Conservation (phyloP, 2,329 filamentous ascomycete genomes). For the Botrytis sinoallii region DNA sequence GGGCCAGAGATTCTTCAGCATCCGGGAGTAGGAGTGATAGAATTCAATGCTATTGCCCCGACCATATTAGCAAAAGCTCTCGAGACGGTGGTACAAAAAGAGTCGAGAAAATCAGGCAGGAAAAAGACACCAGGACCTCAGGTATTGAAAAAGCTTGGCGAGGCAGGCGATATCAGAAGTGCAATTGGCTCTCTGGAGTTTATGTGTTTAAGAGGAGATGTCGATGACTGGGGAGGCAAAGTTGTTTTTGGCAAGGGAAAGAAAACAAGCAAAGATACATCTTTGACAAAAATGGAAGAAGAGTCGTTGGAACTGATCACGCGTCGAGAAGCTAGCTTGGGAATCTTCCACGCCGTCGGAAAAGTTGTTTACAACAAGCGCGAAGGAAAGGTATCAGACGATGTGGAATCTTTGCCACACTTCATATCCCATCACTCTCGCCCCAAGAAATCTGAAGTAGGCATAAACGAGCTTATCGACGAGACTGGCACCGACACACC, state of each 20-base stretch:
- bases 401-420: constrained; percentile 55
- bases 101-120: constrained; percentile 74
- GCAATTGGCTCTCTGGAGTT: constrained; percentile 93
- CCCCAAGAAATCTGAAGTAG: constrained; percentile 62
- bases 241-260: constrained; percentile 58
- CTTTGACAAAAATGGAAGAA: constrained; percentile 70
- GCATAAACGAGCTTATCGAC: constrained; percentile 76
- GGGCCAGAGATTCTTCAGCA: constrained; percentile 84
- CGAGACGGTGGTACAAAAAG: constrained; percentile 77
- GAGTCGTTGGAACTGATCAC: constrained; percentile 79
- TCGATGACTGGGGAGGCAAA: constrained; percentile 72
- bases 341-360: constrained; percentile 93
- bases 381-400: constrained; percentile 49
- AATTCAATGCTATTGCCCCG: constrained; percentile 89
- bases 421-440: constrained; percentile 57
- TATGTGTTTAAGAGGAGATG: constrained; percentile 77
- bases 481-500: constrained; percentile 90
- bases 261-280: constrained; percentile 29
- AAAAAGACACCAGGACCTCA: constrained; percentile 72
- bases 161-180: constrained; percentile 87
- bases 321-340: constrained; percentile 82
- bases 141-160: constrained; percentile 75
- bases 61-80: constrained; percentile 83
- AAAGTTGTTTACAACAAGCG: constrained; percentile 97
- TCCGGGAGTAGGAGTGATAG: constrained; percentile 73